phyloP scores from a whole-genome alignment of 306 rosid genomes.

The Trichosanthes truncata region DNA sequence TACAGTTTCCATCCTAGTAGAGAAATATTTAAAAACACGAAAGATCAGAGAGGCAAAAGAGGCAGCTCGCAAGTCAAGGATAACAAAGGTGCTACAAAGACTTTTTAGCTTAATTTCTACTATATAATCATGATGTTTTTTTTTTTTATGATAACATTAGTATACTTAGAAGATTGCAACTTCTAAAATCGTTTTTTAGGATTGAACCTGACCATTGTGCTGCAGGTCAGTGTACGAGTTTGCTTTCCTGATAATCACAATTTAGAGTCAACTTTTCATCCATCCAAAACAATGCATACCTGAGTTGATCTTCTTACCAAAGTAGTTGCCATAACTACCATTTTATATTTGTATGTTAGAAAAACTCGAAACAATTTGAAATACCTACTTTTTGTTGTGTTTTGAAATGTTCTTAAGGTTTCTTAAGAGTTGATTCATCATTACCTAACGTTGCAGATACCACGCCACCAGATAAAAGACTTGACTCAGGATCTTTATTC shows the following conservation, averaged over 20 bases:
- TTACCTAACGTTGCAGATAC: slow-evolving; percentile 46
- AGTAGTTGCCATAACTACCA: slow-evolving; percentile 66
- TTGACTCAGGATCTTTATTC: slow-evolving; percentile 53
- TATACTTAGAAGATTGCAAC: background rate
- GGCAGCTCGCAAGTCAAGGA: slow-evolving; percentile 68
- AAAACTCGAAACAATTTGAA: background rate
- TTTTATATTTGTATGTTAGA: slow-evolving; percentile 65
- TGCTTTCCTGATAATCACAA: slow-evolving; percentile 89
- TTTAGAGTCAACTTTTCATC: slow-evolving; percentile 70
- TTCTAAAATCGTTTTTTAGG: background rate
- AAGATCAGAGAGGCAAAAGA: slow-evolving; percentile 75
- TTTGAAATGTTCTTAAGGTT: background rate
- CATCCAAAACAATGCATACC: slow-evolving; percentile 70
- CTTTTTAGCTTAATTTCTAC: background rate
- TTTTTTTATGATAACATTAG: background rate
- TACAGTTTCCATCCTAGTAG: slow-evolving; percentile 22
- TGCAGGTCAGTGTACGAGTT: slow-evolving; percentile 77
- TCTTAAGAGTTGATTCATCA: background rate
- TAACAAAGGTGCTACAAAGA: slow-evolving; percentile 44
- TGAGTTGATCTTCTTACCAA: slow-evolving; percentile 56
- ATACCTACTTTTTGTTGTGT: background rate
- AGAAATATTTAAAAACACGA: slow-evolving; percentile 66
- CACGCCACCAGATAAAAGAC: slow-evolving; percentile 63
- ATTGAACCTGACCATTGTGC: background rate
- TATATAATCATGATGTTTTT: background rate